Evolutionary conservation across 257 asterid species (phyloP), one percentile per base, ranked within the genome.

Genomic region (Coffea eugenioides): DNA sequence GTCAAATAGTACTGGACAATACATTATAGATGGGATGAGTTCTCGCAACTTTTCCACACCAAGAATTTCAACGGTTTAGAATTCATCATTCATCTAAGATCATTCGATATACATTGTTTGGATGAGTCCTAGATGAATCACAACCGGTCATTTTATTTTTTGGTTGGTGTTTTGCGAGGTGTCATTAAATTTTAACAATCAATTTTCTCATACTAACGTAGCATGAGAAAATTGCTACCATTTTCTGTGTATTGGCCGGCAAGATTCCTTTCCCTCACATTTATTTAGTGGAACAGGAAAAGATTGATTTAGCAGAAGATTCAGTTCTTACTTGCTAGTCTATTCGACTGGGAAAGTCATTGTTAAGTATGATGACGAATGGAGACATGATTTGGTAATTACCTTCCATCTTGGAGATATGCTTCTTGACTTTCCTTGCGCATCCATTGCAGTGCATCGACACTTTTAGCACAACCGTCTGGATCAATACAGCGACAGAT

Each of bases 361-460:
- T 15, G 15, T 25, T 73, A 8, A 14, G 5, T 14, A n/a, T 5
- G 15, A 2, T n/a, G 43, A 41, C 13, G 41, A 2, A 2, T n/a
- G 43, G 59, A n/a, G 41, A 45, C 6, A 62, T n/a, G 5, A 14
- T n/a, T 0, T 20, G 1, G 20, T 59, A 69, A 46, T 12, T 83
- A 83, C 86, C 86, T 83, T 82, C 85, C 81, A 83, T 87, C 84
- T 90, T 93, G n/a, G 95, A 87, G 46, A 92, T 87, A 54, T 92
- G 97, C 79, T 90, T 92, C 90, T 84, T 85, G n/a, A 92, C 93
- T 83, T 84, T 89, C 79, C 92, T 92, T 41, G 97, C 97, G 61
- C 97, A 92, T 51, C 97, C 97, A 86, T 87, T 82, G 76, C 97
- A 92, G 48, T 92, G 97, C 89, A 92, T 92, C 46, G 90, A 85